phyloP scores from a whole-genome alignment of 2,329 filamentous ascomycete species.

The Verticillium alfalfae region DNA sequence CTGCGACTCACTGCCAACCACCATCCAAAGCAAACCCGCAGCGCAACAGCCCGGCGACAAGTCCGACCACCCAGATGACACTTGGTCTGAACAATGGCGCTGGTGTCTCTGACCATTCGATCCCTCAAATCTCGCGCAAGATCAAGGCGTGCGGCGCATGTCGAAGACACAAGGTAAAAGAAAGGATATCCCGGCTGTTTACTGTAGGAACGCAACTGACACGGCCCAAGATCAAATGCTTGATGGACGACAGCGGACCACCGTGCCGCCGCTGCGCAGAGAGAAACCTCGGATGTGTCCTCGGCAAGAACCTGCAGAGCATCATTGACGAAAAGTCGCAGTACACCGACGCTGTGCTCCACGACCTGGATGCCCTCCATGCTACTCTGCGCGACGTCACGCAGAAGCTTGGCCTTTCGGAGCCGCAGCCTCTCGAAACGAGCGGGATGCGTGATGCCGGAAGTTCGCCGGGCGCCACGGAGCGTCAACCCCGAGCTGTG shows the following conservation, averaged over 20 bases:
- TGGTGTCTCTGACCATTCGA: slow-evolving; percentile 6
- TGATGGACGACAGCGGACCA: slow-evolving; percentile 32
- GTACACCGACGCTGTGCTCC: slow-evolving; percentile 14
- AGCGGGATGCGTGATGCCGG: slow-evolving; percentile 1
- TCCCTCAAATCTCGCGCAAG: slow-evolving; percentile 29
- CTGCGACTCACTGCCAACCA: neutral
- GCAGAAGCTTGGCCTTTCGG: slow-evolving; percentile 6
- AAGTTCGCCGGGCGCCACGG: slow-evolving; percentile 1
- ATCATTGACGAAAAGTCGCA: slow-evolving; percentile 34
- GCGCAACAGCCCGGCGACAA: neutral
- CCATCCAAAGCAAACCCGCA: neutral
- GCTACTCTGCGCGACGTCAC: slow-evolving; percentile 6
- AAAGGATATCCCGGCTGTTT: neutral
- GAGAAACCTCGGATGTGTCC: slow-evolving; percentile 27
- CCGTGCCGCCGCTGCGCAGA: slow-evolving; percentile 31
- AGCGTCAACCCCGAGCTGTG: neutral
- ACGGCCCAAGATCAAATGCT: slow-evolving; percentile 27
- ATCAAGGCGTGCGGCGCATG: slow-evolving; percentile 35
- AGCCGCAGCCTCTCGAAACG: slow-evolving; percentile 6
- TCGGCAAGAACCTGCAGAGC: slow-evolving; percentile 34
- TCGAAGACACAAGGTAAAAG: slow-evolving; percentile 30
- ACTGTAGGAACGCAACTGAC: neutral
- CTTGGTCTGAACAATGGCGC: neutral
- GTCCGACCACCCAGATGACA: neutral
- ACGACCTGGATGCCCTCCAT: slow-evolving; percentile 11